Conservation (phyloP, 441 rosid species). For the Euphorbia celastroides region DNA sequence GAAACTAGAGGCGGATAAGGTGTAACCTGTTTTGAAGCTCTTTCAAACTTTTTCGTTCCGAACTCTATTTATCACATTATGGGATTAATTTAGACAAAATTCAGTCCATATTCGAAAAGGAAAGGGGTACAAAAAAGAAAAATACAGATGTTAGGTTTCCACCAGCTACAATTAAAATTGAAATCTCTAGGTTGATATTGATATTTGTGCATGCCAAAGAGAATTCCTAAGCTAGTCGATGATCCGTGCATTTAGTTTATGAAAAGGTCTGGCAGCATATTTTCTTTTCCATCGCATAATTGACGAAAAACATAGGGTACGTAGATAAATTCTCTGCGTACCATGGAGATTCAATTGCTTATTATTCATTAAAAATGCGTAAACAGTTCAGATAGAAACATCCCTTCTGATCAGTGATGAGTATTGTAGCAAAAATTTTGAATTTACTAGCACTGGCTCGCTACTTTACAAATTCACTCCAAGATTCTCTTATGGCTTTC, state of each 20-base stretch:
- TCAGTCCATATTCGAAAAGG: not conserved
- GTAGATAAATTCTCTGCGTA: not conserved
- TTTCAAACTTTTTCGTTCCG: not conserved
- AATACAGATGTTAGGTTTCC: not conserved
- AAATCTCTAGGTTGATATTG: not conserved
- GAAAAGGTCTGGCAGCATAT: not conserved
- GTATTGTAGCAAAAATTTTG: not conserved
- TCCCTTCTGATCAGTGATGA: not conserved
- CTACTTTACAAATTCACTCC: no score
- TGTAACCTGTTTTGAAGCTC: conserved; percentile 18
- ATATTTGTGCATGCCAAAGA: not conserved
- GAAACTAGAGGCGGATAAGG: conserved; percentile 93
- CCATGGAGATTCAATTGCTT: not conserved
- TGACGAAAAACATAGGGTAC: not conserved
- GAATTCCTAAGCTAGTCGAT: not conserved
- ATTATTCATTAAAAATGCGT: not conserved
- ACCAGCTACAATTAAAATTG: not conserved
- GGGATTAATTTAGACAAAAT: not conserved
- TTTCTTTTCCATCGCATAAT: not conserved
- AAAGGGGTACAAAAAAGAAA: not conserved
- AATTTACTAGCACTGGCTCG: no score
- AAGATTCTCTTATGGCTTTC: not conserved
- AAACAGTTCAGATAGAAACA: not conserved
- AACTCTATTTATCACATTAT: not conserved
- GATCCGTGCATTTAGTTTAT: not conserved